phyloP scores from a whole-genome alignment of 768 basidiomycete species.

The Trametes meyenii region DNA sequence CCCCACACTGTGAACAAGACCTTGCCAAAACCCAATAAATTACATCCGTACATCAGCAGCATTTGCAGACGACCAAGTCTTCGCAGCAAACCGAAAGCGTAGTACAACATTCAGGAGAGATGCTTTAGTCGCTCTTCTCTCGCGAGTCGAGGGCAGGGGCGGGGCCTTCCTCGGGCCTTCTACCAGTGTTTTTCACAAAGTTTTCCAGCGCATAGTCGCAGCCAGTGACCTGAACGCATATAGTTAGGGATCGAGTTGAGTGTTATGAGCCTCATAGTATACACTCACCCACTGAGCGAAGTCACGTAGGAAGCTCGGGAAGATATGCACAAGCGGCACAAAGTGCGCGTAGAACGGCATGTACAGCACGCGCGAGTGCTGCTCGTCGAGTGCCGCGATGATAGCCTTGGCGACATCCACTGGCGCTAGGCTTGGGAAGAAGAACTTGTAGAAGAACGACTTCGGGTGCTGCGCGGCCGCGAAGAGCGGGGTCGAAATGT shows the following conservation, averaged over 20 bases:
- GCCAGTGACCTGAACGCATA: conserved; percentile 51
- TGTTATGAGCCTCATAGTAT: no score
- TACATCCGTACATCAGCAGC: conserved; percentile 6
- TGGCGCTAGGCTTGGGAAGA: conserved; percentile 74
- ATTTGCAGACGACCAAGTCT: neutral
- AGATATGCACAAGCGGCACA: conserved; percentile 52
- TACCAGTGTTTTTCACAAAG: conserved; percentile 66
- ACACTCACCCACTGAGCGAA: conserved; percentile 69
- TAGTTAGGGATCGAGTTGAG: conserved; percentile 18
- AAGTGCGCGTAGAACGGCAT: conserved; percentile 76
- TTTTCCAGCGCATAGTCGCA: conserved; percentile 74
- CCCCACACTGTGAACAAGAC: neutral
- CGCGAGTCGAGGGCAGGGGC: conserved; percentile 14
- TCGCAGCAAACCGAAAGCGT: neutral
- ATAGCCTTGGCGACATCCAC: conserved; percentile 79
- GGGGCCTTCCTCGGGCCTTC: conserved; percentile 58
- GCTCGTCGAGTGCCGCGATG: conserved; percentile 79
- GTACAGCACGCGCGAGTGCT: conserved; percentile 70
- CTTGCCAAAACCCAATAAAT: conserved; percentile 5
- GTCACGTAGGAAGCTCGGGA: conserved; percentile 78
- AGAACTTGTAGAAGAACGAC: conserved; percentile 62
- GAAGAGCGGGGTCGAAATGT: conserved; percentile 81
- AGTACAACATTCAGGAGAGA: neutral
- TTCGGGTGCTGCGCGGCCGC: conserved; percentile 54
- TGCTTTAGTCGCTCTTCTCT: conserved; percentile 16